Base-by-base conservation (phyloP, 1,284 basidiomycete species). In the Trametes pubescens region DNA sequence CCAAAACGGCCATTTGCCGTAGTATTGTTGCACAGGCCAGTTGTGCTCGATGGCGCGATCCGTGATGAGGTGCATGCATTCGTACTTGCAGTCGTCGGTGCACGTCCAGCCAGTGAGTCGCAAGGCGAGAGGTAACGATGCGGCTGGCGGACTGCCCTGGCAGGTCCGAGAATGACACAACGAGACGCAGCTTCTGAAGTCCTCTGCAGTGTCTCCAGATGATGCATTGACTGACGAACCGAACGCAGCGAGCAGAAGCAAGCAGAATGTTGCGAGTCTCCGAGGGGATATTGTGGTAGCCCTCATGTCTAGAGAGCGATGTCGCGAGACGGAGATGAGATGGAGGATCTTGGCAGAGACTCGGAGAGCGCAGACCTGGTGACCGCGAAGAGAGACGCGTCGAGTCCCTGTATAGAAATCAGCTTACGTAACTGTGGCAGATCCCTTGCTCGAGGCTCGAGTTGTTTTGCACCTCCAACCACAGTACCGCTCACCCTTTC, bases 1-100 rank as follows among this genome's bases (percentile, higher is more conserved):
- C 86, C 90, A 91, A 77, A 98, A 98, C 0, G 95, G 94, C 96
- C 97, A 99, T 81, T 99, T 99, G 26, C 98, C 98, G 72, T 95
- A 88, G 77, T 93, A 98, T 73, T 98, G 96, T 59, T 92, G 84
- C 22, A 92, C 79, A 34, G 43, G 77, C 69, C 64, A 74, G 16
- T 79, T 83, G 4, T 70, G 71, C 43, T 71, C 57, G 16, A 88
- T 73, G 26, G 89, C 86, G 24, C 83, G 78, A 66, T 88, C 83
- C 16, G 95, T 98, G 59, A 97, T 83, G 55, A 82, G 77, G 73
- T 98, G 95, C 82, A 92, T 93, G 80, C 97, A 99, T 21, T 79
- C 78, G 74, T 99, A 99, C 73, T 88, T 88, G 84, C 96, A 99
- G 76, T 98, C 85, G 71, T 94, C 94, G 14, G 77, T 72, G 78